Evolutionary conservation across 129 eudicot species (phyloP), one percentile per base, ranked within the genome.

Genomic region (Heracleum sosnowskyi): DNA sequence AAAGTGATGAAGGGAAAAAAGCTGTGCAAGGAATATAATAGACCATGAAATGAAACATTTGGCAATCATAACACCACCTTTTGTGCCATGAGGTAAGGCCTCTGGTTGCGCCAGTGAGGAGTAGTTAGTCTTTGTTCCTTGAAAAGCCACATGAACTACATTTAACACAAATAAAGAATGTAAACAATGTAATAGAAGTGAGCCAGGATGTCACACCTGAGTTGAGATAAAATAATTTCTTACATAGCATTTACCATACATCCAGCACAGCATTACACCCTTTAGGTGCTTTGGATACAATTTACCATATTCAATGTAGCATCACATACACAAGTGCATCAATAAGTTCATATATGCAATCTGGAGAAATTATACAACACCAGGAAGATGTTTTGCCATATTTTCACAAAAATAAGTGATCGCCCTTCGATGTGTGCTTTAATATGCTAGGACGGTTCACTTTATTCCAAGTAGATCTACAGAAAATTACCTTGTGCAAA

Each of bases 41-140:
- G 1, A 60, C 34, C 29, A 26, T 29, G 0, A 29, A 60, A 13
- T 26, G 8, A 24, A 24, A 53, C 8, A 60, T 7, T n/a, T 60
- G 68, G 33, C 28, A 60, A 60, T 9, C 15, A 60, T 8, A 60
- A 60, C 17, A 10, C 34, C 29, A 95, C 99, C 97, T 90, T 92
- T 71, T 90, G 92, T 55, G 97, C 86, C 87, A 91, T 84, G 70
- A 96, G 79, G 79, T 90, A 96, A 80, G 99, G 89, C n/a, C 95
- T 87, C 46, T 90, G 91, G 77, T 85, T 87, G 68, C 99, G 89
- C 99, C 99, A 96, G 79, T 89, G 95, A 85, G 99, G 99, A 81
- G 79, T 77, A 2, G 84, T 79, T 60, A 81, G 85, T 80, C 93
- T 89, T 83, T 92, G 99, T 80, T 96, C 99, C 85, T 90, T 92